phyloP scores from a whole-genome alignment of 192 early-diverging fungal genomes.

The Podila horticola region DNA sequence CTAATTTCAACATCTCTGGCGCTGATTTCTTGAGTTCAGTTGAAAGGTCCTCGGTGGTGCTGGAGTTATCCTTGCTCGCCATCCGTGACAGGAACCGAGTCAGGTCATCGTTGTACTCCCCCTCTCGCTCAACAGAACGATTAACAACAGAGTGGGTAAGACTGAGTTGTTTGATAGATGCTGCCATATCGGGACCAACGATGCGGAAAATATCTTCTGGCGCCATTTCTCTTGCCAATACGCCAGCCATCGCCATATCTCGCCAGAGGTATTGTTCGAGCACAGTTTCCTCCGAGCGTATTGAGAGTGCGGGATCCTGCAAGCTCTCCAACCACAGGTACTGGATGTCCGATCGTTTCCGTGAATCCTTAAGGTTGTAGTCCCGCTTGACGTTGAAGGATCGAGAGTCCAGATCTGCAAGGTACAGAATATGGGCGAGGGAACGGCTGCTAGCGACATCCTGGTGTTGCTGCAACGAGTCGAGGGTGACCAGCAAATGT shows the following conservation, averaged over 20 bases:
- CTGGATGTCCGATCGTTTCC: constrained; percentile 7
- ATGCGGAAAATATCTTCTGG: constrained; percentile 21
- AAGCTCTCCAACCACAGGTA: constrained; percentile 20
- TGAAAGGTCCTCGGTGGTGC: neutral
- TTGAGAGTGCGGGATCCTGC: neutral
- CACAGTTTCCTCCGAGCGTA: neutral
- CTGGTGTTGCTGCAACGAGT: neutral
- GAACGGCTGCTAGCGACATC: neutral
- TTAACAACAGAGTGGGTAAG: no score
- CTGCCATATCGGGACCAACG: neutral
- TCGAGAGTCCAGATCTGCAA: constrained; percentile 7
- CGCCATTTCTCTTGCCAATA: constrained; percentile 6
- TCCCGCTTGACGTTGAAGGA: constrained; percentile 9
- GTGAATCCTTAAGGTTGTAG: constrained; percentile 11
- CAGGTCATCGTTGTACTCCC: constrained; percentile 5
- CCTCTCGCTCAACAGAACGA: neutral
- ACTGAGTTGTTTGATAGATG: neutral
- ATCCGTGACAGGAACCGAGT: constrained; percentile 17
- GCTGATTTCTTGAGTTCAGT: neutral
- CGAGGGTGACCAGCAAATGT: neutral
- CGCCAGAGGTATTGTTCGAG: constrained; percentile 24
- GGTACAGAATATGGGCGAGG: constrained; percentile 7
- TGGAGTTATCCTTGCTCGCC: neutral
- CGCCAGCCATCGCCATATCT: constrained; percentile 36
- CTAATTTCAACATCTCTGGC: neutral